phyloP scores from a whole-genome alignment of 116 monocot genomes.

The Iris pallida region DNA sequence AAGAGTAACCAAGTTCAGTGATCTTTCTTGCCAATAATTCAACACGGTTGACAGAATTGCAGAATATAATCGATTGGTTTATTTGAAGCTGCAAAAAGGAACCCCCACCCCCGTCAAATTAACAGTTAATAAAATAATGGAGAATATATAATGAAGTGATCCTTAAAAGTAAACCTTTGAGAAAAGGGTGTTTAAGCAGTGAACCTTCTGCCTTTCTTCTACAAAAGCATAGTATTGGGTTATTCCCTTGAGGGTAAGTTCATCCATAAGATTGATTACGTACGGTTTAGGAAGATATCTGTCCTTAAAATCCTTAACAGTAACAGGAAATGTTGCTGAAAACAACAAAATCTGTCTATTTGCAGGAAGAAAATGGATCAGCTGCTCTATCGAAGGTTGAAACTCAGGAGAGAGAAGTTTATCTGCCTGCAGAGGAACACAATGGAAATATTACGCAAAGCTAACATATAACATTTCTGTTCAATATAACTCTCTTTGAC shows the following conservation, averaged over 20 bases:
- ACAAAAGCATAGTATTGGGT: constrained; percentile 93
- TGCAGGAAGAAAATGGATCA: constrained; percentile 63
- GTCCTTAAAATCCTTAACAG: constrained; percentile 86
- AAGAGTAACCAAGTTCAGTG: constrained; percentile 93
- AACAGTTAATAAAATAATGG: not conserved
- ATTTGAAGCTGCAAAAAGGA: constrained; percentile 77
- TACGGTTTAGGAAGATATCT: constrained; percentile 71
- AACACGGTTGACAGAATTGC: constrained; percentile 95
- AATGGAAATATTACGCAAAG: not conserved
- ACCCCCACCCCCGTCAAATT: not conserved
- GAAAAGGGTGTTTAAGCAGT: constrained; percentile 93
- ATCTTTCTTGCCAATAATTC: constrained; percentile 94
- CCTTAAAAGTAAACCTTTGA: constrained; percentile 56
- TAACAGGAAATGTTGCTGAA: constrained; percentile 93
- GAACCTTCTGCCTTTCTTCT: constrained; percentile 93
- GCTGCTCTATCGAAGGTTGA: constrained; percentile 73
- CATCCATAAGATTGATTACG: constrained; percentile 91
- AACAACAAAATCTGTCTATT: constrained; percentile 75
- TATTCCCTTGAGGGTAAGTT: constrained; percentile 88
- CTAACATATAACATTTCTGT: not conserved
- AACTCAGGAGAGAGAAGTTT: constrained; percentile 92
- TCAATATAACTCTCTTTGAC: too few species aligned
- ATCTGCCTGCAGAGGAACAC: constrained; percentile 51
- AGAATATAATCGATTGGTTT: constrained; percentile 95
- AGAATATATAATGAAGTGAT: not conserved